These are phyloP conservation scores for Camelina hispida DNA, from an alignment of 345 rosid genomes.

Conservation along the genomic window DNA sequence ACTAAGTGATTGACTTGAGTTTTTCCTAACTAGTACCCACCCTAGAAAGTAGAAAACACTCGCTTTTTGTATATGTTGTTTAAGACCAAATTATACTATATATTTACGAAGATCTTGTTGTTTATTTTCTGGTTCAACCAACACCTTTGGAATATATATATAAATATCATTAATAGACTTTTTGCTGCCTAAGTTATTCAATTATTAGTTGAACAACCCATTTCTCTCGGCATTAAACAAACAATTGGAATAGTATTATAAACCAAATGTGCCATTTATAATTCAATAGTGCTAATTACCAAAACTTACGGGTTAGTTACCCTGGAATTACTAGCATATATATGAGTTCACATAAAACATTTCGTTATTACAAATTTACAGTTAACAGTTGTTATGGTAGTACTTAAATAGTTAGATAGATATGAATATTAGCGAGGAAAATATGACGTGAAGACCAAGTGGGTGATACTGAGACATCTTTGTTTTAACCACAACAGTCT, in stretches of 20 bases:
- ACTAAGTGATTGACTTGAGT: too few species aligned
- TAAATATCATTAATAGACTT: neutral
- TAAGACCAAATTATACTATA: neutral
- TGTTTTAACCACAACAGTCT: conserved; percentile 6
- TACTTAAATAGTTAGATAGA: too few species aligned
- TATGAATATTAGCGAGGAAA: neutral
- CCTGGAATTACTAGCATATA: neutral
- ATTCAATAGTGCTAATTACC: neutral
- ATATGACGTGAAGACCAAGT: neutral
- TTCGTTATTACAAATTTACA: neutral
- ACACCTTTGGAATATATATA: conserved; percentile 7
- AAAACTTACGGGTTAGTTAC: neutral
- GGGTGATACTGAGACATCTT: neutral
- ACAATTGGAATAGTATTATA: neutral
- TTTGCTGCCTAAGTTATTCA: neutral
- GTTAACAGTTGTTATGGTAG: neutral
- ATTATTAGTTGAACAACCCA: conserved; percentile 23
- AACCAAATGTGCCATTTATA: neutral
- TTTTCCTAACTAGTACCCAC: too few species aligned
- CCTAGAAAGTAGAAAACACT: too few species aligned
- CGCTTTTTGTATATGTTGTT: neutral
- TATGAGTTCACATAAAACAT: neutral
- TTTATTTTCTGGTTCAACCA: conserved; percentile 16
- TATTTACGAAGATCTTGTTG: neutral
- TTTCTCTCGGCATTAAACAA: neutral